phyloP scores from a whole-genome alignment of 345 rosid species.

The Reutealis trisperma region DNA sequence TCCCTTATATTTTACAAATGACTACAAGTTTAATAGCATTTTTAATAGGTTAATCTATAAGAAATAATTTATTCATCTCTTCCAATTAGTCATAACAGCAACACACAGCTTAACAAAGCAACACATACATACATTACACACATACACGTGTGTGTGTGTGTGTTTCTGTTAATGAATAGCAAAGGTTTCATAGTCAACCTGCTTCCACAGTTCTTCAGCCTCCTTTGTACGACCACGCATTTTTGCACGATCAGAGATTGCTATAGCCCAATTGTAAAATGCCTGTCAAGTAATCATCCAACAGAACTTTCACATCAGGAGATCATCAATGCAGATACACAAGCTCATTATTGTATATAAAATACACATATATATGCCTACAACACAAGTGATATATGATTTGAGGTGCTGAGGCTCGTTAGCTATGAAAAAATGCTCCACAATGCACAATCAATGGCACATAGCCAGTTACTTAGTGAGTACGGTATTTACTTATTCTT shows the following conservation, averaged over 20 bases:
- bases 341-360: not conserved
- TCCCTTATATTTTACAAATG: not conserved
- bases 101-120: not conserved
- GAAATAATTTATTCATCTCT: not conserved
- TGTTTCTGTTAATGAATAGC: not conserved
- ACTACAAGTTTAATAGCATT: not conserved
- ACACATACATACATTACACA: not conserved
- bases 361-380: not conserved
- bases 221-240: conserved; percentile 99
- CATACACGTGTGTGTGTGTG: not conserved
- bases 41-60: not conserved
- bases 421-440: not conserved
- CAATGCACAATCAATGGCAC: not conserved
- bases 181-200: conserved; percentile 40
- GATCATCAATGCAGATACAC: not conserved
- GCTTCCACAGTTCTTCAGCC: conserved; percentile 98
- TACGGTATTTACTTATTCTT: not conserved
- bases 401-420: not conserved
- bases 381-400: not conserved
- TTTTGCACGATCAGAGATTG: conserved; percentile 98
- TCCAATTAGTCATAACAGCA: not conserved
- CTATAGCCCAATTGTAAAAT: conserved; percentile 99
- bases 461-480: not conserved
- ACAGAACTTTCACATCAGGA: conserved; percentile 9
- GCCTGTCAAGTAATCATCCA: conserved; percentile 58